A percentile compares a stretch with the other conserved stretches of the same genome.
These are phyloP conservation scores for Manihot esculenta DNA, from an alignment of 441 rosid species.

Conservation along the genomic window DNA sequence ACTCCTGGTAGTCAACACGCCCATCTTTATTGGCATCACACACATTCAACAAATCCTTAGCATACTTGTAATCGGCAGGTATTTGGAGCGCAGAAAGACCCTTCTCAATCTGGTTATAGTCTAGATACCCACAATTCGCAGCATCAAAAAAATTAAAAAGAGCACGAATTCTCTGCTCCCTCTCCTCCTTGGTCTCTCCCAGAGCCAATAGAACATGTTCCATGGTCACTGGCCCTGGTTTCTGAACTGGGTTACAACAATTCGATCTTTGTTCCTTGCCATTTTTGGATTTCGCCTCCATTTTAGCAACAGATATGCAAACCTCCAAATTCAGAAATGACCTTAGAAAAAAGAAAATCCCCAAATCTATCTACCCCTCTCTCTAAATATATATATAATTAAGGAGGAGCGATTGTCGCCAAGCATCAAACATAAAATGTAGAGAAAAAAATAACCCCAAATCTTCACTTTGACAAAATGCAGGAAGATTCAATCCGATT, in stretches of 20 bases:
- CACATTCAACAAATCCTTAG: constrained; percentile 81
- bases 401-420: background rate
- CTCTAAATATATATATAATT: background rate
- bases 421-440: background rate
- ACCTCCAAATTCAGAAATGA: background rate
- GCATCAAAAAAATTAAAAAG: constrained; percentile 63
- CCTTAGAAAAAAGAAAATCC: background rate
- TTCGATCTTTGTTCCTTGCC: constrained; percentile 13
- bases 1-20: constrained; percentile 82
- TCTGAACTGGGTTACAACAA: constrained; percentile 44
- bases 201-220: constrained; percentile 73
- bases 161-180: constrained; percentile 58
- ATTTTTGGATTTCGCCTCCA: constrained; percentile 32
- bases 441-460: background rate
- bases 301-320: constrained; percentile 10
- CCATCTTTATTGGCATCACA: constrained; percentile 90
- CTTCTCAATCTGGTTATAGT: constrained; percentile 57
- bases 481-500: constrained; percentile 3
- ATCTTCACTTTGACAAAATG: background rate
- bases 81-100: constrained; percentile 64
- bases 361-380: background rate
- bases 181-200: constrained; percentile 65
- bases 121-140: constrained; percentile 53
- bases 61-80: constrained; percentile 81
- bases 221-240: constrained; percentile 56